These are phyloP conservation scores for Trametes maxima DNA, from an alignment of 768 basidiomycete genomes.

Conservation along the genomic window DNA sequence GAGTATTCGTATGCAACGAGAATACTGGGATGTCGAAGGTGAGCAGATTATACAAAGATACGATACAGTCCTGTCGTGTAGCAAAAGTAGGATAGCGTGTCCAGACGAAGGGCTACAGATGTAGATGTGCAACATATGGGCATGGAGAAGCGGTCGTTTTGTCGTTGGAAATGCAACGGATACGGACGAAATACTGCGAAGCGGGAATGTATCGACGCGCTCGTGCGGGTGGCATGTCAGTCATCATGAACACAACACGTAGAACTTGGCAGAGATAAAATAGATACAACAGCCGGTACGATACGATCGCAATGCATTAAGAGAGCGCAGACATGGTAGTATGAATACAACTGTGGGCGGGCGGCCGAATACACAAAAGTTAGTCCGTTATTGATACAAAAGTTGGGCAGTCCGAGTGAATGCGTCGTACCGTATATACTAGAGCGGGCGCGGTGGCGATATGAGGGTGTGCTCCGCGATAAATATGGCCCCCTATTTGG, in stretches of 20 bases:
- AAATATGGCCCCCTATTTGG: slow-evolving; percentile 21
- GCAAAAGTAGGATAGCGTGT: no score
- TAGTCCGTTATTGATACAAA: slow-evolving; percentile 22
- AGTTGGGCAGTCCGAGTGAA: slow-evolving; percentile 18
- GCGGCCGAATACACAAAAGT: slow-evolving; percentile 26
- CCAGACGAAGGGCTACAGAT: no score
- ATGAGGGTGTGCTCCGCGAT: slow-evolving; percentile 8
- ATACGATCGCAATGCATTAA: slow-evolving; percentile 35
- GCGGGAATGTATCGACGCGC: neutral
- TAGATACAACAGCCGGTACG: slow-evolving; percentile 28
- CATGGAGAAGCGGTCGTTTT: no score
- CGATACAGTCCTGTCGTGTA: no score
- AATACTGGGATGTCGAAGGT: no score
- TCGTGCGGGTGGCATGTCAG: slow-evolving; percentile 5
- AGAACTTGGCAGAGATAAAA: neutral
- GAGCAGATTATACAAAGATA: no score
- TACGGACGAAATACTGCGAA: no score
- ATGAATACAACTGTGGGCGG: slow-evolving; percentile 34
- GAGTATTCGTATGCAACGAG: no score
- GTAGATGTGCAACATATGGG: no score
- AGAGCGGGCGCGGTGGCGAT: slow-evolving; percentile 17
- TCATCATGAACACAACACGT: slow-evolving; percentile 10
- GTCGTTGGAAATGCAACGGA: no score
- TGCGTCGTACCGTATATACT: slow-evolving; percentile 33
- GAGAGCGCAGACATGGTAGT: slow-evolving; percentile 28